Evolutionary conservation across 73 alveolate species (phyloP), one percentile per base, ranked within the genome.

Genomic region (Paramecium octaurelia): DNA sequence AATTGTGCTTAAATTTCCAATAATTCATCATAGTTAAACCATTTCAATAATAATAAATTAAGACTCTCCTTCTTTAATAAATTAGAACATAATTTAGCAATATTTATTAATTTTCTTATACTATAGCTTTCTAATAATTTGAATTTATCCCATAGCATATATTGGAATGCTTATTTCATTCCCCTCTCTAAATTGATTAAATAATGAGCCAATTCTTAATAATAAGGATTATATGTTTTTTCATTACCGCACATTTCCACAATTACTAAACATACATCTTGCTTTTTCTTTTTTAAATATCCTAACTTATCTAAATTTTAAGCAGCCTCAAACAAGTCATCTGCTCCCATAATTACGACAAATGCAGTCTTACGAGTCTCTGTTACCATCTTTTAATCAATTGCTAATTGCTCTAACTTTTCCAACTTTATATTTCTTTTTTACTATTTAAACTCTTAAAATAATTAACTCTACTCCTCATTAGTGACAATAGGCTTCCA

Each of bases 301-400:
- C 91, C 91, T 7, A 80, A 16, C 44, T 80, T 80, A 27, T 44
- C 75, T 44, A 80, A 48, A 21, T 80, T 42, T 80, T 80, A 23
- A 24, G 76, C 57, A 4, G 91, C 91, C 16, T 80, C 91, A 80
- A 44, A 80, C 24, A 80, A 46, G 44, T 80, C 91, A 80, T 80
- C 91, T 10, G 91, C 70, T 23, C 91, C 91, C 91, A 80, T 80
- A 3, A 80, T 48, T 23, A 80, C 46, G 11, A 80, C 18, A 6
- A 80, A 80, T 44, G 57, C 57, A 20, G 70, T 48, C 8, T 80
- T 80, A 23, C 91, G 70, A 24, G 91, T 80, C 27, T 80, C 91
- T 10, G 91, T 80, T 40, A 80, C 57, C 91, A 80, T 80, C 24
- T 80, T 80, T 80, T 80, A 80, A 21, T 80, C 91, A 23, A 80